Evolutionary conservation across 331 rosid species (phyloP), one percentile per base, ranked within the genome.

Genomic region (Prunus yedoensis): DNA sequence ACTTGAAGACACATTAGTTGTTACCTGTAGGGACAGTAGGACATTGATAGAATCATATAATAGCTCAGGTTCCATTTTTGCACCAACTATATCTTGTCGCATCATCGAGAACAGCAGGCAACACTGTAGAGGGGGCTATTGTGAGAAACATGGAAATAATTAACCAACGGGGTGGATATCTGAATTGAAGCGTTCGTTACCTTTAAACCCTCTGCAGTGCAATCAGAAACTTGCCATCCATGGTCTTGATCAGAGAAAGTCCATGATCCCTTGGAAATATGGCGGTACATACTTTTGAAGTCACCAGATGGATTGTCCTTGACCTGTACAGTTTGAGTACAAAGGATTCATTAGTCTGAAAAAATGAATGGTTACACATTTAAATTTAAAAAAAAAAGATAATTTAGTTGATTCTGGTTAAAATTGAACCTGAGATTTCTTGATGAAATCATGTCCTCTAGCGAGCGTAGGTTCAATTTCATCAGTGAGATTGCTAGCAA

Each of bases 241-340:
- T 35, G 41, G 41, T 35, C 41, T 5, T 35, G 77, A 73, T 76
- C 76, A 59, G 86, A 80, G 75, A 90, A 85, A 15, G 89, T 78
- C 96, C 91, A 90, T 1, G 87, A 41, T 59, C 96, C 91, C 80
- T 90, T 91, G 45, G 70, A 43, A 18, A 84, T 87, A 78, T 91
- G 96, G 53, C 89, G 78, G 54, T 74, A 74, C 90, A 87, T 85
- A 27, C 80, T 56, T 17, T 38, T 58, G 84, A 83, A 88, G 66
- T 88, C 79, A 0, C 91, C 96, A 0, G 81, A 66, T 41, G 90
- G 91, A 73, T 91, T 87, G 60, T 90, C 91, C 41, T 47, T 43
- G 5, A 88, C 75, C 90, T 88, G 11, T 9, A 46, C 14, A 66
- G 17, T 17, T 64, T 13, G 25, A 3, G n/a, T 8, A n/a, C 20